Evolutionary conservation across 176 grass and related monocot species (phyloP), one percentile per base, ranked within the genome.

Genomic region (Triticum dicoccoides): DNA sequence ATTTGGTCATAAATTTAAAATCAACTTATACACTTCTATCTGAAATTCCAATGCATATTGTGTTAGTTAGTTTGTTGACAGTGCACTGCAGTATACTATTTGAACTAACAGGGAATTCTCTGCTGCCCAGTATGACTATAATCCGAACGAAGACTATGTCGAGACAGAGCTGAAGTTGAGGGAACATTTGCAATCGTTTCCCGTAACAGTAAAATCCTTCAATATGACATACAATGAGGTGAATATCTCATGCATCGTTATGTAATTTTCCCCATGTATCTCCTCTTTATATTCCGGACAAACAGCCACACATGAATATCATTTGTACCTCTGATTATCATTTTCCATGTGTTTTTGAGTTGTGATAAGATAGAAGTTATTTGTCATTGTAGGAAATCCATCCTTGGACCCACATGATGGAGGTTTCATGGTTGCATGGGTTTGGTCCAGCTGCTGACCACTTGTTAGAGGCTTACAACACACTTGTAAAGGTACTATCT

Each of bases 361-460:
- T 47, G 35, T 80, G 75, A 59, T 45, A 80, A 68, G 35, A 83
- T 65, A 61, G 35, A 75, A 61, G 72, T 41, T 33, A 23, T 61
- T 80, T 84, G 5, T 49, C 38, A 24, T 59, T 82, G 66, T 82
- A 98, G 93, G 96, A 98, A 89, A 89, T 98, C 77, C 96, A 92
- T 67, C 96, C 93, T 68, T 98, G 96, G 96, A 96, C 96, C 2
- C 96, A 98, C 76, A 98, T 98, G 93, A 98, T 98, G 97, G 97
- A 98, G 80, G 93, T 98, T 3, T 92, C 97, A 64, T 92, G 94
- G 85, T 80, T 98, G 76, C 92, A 98, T 92, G 94, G 94, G 27
- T 96, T 94, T 88, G 97, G 92, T n/a, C 93, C 94, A 61, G 97
- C 97, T 75, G 94, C 94, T 77, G 92, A 98, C 77, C 90, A 92